Evolutionary conservation across 2,329 filamentous ascomycete genomes (phyloP), one percentile per base, ranked within the genome.

Genomic region (Phialophora expanda): DNA sequence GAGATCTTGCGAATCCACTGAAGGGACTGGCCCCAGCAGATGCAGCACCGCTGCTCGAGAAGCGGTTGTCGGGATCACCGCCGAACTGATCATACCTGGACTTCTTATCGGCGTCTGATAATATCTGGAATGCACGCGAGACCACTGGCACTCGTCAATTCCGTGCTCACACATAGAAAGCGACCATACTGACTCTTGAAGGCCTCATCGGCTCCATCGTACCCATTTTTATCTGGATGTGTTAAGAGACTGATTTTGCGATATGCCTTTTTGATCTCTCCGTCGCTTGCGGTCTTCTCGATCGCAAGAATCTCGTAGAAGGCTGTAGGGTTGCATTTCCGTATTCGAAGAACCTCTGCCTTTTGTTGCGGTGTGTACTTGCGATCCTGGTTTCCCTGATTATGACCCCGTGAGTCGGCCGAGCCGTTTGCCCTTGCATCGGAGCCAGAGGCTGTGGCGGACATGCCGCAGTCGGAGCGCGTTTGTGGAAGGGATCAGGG

Each of bases 141-240:
- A 99, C 93, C 91, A 97, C 85, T 87, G 71, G 41, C 68, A 46
- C 26, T 46, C n/a, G 44, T 72, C 61, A 67, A 62, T 20, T 20
- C 24, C 24, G 6, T 41, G 9, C 34, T 48, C 30, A 5, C 20
- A 46, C n/a, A 41, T 11, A 2, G 1, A 4, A 44, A 56, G 26
- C 17, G 8, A 41, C n/a, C 14, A 12, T 56, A 80, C 84, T 78
- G 75, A 88, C 86, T 91, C 83, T 99, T 99, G 83, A 99, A 99
- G 34, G 95, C 95, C 82, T 99, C 95, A 77, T 97, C 95, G 62
- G 95, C 94, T 66, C 96, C 88, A 44, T 94, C 89, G 77, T 97
- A 93, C 58, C 93, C 93, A 84, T 99, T 99, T 84, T 99, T 99
- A 83, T 99, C 95, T 69, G 95, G 95, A 83, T 99, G 95, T 66